phyloP scores from a whole-genome alignment of 225 moss, liverwort and hornwort species.

The Pseudisothecium myosuroides region DNA sequence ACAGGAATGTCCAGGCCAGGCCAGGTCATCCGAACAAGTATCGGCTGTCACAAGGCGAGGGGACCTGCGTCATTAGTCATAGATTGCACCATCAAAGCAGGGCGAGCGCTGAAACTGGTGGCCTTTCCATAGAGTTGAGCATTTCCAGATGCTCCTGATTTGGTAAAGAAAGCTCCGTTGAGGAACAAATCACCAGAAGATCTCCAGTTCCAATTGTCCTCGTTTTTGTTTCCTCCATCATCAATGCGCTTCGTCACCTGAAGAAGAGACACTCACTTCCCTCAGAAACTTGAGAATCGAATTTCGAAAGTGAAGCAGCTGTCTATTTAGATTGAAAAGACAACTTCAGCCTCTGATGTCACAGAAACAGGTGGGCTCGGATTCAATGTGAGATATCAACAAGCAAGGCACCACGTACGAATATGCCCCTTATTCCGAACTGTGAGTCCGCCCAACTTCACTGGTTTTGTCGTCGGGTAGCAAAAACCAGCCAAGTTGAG shows the following conservation, averaged over 20 bases:
- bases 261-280: background rate
- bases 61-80: slow-evolving; percentile 52
- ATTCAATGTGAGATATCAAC: background rate
- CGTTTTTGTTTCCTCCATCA: slow-evolving; percentile 12
- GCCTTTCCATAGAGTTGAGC: slow-evolving; percentile 33
- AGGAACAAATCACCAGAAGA: slow-evolving; percentile 53
- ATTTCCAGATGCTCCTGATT: slow-evolving; percentile 28
- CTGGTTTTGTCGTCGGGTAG: background rate
- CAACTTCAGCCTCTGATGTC: background rate
- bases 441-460: background rate
- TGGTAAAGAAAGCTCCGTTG: slow-evolving; percentile 43
- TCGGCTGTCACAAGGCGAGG: background rate
- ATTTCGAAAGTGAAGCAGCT: background rate
- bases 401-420: background rate
- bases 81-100: slow-evolving; percentile 33
- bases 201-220: slow-evolving; percentile 39
- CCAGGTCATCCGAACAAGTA: background rate
- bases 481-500: background rate
- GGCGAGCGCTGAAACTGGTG: slow-evolving; percentile 38
- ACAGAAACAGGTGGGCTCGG: background rate
- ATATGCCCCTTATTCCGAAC: background rate
- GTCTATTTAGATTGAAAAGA: background rate
- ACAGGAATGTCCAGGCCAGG: background rate
- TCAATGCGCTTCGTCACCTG: slow-evolving; percentile 52
- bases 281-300: background rate